Evolutionary conservation across 306 rosid species (phyloP).

Genomic region (Trifolium dubium): DNA sequence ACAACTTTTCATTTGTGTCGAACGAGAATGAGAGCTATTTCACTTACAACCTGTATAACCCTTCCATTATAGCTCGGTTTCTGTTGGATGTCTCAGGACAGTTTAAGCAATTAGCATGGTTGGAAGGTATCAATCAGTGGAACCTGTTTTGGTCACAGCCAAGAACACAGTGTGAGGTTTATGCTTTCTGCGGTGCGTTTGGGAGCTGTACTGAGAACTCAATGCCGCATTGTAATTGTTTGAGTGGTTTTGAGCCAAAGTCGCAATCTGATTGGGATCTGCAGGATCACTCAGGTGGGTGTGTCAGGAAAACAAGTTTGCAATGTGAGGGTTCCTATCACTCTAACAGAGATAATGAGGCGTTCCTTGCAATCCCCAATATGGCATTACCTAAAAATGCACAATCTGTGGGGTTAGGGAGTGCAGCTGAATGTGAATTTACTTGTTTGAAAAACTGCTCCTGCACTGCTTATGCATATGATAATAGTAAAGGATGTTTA

Average conservation of each 20-base stretch:
- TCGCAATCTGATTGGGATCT: conserved; percentile 45
- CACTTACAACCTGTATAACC: conserved; percentile 41
- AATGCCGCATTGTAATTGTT: conserved; percentile 50
- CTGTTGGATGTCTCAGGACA: conserved; percentile 50
- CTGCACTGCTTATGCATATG: conserved; percentile 50
- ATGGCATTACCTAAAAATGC: conserved; percentile 30
- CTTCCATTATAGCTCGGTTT: conserved; percentile 19
- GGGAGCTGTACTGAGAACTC: conserved; percentile 52
- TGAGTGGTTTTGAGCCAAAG: conserved; percentile 52
- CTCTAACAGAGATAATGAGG: not conserved
- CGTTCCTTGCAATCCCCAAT: conserved; percentile 36
- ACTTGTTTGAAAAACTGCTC: conserved; percentile 51
- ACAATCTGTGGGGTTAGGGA: conserved; percentile 22
- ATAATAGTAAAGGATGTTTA: conserved; percentile 45
- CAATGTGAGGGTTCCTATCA: conserved; percentile 36
- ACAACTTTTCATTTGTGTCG: conserved; percentile 44
- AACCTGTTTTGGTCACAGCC: conserved; percentile 58
- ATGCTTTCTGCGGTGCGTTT: conserved; percentile 55
- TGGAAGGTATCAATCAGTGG: conserved; percentile 44
- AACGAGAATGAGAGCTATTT: conserved; percentile 59
- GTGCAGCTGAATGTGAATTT: conserved; percentile 44
- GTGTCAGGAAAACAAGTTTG: conserved; percentile 50
- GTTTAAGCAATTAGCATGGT: conserved; percentile 45
- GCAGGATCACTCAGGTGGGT: conserved; percentile 55
- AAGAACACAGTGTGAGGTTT: conserved; percentile 50